These are phyloP conservation scores for Eucalyptus sp. DNA, from an alignment of 345 rosid species.

Conservation along the genomic window DNA sequence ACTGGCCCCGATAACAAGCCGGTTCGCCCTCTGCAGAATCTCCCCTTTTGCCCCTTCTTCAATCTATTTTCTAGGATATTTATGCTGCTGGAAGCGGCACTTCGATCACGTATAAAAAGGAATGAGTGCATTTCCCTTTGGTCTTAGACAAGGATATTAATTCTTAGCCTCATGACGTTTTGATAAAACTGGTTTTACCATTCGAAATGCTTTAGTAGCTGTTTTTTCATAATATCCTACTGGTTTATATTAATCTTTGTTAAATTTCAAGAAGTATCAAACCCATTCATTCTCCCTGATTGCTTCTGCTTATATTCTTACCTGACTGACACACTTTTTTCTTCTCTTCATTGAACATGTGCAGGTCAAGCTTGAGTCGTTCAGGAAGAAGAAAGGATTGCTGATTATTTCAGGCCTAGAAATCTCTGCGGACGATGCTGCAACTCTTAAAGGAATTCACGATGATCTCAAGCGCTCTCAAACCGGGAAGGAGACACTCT, in stretches of 20 bases:
- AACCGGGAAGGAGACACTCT: accelerated
- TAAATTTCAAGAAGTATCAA: no score
- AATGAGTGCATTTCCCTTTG: background rate
- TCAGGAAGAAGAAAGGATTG: background rate
- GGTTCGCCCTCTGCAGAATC: background rate
- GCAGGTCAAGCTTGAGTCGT: background rate
- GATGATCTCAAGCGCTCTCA: background rate
- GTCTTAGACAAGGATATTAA: background rate
- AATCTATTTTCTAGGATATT: background rate
- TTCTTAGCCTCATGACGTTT: background rate
- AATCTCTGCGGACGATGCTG: accelerated
- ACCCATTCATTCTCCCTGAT: background rate
- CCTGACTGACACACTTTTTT: background rate
- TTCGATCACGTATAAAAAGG: background rate
- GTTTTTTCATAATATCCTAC: no score
- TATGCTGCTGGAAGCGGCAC: background rate
- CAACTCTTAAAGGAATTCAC: background rate
- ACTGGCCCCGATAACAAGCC: background rate
- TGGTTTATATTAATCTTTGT: no score
- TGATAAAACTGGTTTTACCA: background rate
- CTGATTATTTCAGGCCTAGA: background rate
- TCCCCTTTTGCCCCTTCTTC: background rate
- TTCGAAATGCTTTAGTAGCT: no score
- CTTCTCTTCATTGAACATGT: background rate
- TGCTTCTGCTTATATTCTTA: background rate